phyloP scores from a whole-genome alignment of 148 eudicot genomes.

The Simmondsia chinensis region DNA sequence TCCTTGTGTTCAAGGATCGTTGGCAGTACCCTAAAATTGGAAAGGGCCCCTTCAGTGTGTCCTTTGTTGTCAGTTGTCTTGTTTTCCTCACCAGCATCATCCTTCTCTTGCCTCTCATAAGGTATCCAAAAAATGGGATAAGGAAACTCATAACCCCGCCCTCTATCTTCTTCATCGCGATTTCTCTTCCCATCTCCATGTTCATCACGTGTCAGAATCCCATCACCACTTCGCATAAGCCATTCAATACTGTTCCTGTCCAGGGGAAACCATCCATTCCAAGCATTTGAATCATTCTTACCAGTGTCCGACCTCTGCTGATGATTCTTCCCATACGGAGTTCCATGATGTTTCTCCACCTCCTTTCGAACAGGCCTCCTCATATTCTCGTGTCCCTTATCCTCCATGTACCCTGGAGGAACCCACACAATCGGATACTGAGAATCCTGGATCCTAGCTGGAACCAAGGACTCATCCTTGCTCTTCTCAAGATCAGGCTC shows the following conservation, averaged over 20 bases:
- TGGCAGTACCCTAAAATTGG: neutral
- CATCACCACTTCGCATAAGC: conserved; percentile 23
- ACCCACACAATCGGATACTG: conserved; percentile 40
- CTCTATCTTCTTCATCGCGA: conserved; percentile 11
- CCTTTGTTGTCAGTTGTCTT: neutral
- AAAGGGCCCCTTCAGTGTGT: conserved; percentile 2
- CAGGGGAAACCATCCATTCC: conserved; percentile 35
- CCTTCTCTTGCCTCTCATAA: conserved; percentile 15
- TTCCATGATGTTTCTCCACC: conserved; percentile 1
- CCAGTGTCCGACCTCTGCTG: conserved; percentile 1
- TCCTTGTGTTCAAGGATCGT: conserved; percentile 2
- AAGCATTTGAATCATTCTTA: conserved; percentile 12
- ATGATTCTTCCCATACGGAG: conserved; percentile 4
- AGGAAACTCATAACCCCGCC: conserved; percentile 17
- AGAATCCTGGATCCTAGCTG: conserved; percentile 13
- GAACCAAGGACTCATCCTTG: conserved; percentile 22
- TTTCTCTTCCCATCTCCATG: conserved; percentile 15
- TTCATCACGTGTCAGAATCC: conserved; percentile 7
- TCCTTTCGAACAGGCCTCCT: conserved; percentile 4
- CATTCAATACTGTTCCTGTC: conserved; percentile 16
- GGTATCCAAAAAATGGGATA: conserved; percentile 59
- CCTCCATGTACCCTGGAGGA: conserved; percentile 28
- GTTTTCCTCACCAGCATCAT: neutral
- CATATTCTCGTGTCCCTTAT: conserved; percentile 9
- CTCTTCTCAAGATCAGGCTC: conserved; percentile 27